Conservation (phyloP, 306 rosid genomes). For the Abrus precatorius region DNA sequence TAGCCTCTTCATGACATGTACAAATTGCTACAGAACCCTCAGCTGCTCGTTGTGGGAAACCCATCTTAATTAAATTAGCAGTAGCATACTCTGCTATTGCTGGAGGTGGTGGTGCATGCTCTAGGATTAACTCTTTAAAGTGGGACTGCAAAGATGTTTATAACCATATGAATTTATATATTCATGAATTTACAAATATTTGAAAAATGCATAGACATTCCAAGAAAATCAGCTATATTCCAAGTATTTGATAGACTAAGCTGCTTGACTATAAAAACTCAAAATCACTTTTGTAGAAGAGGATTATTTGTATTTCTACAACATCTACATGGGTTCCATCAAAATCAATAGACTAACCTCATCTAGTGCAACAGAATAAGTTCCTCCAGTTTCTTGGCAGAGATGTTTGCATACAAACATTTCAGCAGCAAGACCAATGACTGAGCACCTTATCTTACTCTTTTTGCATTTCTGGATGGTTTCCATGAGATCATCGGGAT, state of each 20-base stretch:
- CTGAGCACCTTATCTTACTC: constrained; percentile 94
- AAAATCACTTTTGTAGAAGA: not conserved
- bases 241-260: constrained; percentile 1
- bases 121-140: constrained; percentile 86
- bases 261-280: constrained; percentile 13
- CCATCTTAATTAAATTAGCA: constrained; percentile 94
- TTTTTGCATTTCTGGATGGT: constrained; percentile 90
- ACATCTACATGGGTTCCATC: not conserved
- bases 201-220: constrained; percentile 5
- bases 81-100: constrained; percentile 96
- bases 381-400: constrained; percentile 95
- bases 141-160: constrained; percentile 60
- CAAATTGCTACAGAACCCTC: constrained; percentile 93
- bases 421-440: constrained; percentile 96
- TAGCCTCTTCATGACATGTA: constrained; percentile 92
- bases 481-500: constrained; percentile 96
- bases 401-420: constrained; percentile 90
- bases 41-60: constrained; percentile 98
- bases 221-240: constrained; percentile 22
- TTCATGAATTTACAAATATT: constrained; percentile 22
- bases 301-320: constrained; percentile 15
- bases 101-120: constrained; percentile 99
- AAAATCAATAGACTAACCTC: constrained; percentile 71
- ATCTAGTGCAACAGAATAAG: constrained; percentile 81
- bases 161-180: constrained; percentile 20